Base-by-base conservation (phyloP, 73 alveolate species). In the Tetrahymena borealis region DNA sequence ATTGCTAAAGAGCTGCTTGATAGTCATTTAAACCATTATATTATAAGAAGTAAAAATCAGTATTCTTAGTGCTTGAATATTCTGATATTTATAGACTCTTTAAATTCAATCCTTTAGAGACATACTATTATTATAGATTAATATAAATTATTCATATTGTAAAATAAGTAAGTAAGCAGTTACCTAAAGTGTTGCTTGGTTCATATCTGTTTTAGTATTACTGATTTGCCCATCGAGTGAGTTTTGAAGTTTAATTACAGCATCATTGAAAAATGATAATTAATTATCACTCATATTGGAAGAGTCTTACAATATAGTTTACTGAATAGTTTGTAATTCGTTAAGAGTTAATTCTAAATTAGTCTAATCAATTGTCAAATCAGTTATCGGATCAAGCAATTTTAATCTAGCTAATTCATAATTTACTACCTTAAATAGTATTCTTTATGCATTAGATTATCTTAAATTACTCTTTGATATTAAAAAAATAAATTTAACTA, bases 101-200 rank as follows among this genome's bases (percentile, higher is more conserved):
- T 35, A 93, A 33, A 78, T 78, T 92, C 20, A 93, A 93, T 5
- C 93, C 92, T 85, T 93, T 93, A 11, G 95, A 93, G 39, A 93
- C 28, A n/a, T 60, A 60, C 85, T 60, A n/a, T 0, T 60, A 2
- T 9, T 39, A 12, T 39, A 9, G 43, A 39, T 9, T 39, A 39
- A 12, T 39, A n/a, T n/a, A n/a, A n/a, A n/a, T n/a, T n/a, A n/a
- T 39, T 9, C 7, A 39, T 39, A 9, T 39, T 39, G 43, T 39
- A 39, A 39, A 39, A n/a, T n/a, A 42, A 60, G 2, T 15, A n/a
- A 60, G 31, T n/a, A 42, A 10, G 7, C 16, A 42, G 3, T 85
- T 35, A 93, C 91, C 41, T 93, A 85, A 33, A 41, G 39, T 7
- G 95, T 93, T 31, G 93, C 95, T n/a, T 85, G 78, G 31, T 93